Conservation (phyloP, 1,139 yeast genomes). For the Debaryomycetaceae sp. region DNA sequence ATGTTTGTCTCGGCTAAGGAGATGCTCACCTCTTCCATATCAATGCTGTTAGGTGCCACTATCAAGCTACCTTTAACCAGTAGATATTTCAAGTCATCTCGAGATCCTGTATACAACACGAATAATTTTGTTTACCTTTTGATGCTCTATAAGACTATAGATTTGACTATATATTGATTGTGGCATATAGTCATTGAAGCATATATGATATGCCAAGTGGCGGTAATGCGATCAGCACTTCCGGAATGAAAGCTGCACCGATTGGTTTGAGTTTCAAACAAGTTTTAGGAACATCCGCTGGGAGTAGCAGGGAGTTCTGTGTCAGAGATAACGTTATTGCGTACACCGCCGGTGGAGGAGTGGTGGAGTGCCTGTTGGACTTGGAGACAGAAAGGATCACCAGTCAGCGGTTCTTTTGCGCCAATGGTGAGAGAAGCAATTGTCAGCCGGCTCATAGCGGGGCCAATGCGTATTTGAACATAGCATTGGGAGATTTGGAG, state of each 20-base stretch:
- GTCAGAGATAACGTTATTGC: conserved; percentile 45
- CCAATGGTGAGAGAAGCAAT: conserved; percentile 23
- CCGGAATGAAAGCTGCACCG: not conserved
- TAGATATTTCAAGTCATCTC: not conserved
- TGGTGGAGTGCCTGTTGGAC: conserved; percentile 44
- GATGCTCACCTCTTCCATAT: conserved; percentile 26
- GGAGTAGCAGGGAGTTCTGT: conserved; percentile 29
- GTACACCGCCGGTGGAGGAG: conserved; percentile 68
- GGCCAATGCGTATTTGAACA: conserved; percentile 31
- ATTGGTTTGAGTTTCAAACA: conserved; percentile 14
- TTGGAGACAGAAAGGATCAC: conserved; percentile 10
- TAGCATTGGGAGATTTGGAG: conserved; percentile 14
- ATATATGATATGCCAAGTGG: not conserved
- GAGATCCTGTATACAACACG: not conserved
- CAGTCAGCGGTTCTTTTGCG: conserved; percentile 51
- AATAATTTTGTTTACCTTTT: not conserved
- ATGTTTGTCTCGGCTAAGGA: conserved; percentile 38
- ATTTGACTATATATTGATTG: too few species aligned
- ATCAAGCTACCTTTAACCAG: not conserved
- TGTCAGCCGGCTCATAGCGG: conserved; percentile 8
- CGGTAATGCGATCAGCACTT: not conserved
- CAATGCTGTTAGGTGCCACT: not conserved
- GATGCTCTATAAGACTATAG: too few species aligned
- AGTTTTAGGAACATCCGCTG: conserved; percentile 32
- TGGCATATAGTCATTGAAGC: not conserved